Evolutionary conservation across 2,329 filamentous ascomycete genomes (phyloP).

Genomic region (Xylaria polymorpha): DNA sequence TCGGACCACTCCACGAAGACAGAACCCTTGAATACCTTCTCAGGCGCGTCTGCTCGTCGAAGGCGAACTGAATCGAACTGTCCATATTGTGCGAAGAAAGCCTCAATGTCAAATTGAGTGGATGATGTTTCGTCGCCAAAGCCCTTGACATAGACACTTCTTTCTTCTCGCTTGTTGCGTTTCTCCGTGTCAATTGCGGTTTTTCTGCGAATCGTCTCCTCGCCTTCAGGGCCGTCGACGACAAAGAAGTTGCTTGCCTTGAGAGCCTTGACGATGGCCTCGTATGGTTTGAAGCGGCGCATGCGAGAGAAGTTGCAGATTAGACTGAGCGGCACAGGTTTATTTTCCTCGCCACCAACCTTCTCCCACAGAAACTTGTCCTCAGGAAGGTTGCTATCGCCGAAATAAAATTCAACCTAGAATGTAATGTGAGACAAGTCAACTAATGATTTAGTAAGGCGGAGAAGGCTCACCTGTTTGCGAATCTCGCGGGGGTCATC

Average conservation of each 20-base stretch:
- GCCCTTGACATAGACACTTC: constrained; percentile 91
- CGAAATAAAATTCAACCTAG: constrained; percentile 64
- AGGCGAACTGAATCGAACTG: constrained; percentile 86
- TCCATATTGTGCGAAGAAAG: constrained; percentile 86
- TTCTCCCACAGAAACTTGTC: constrained; percentile 88
- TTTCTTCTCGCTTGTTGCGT: constrained; percentile 73
- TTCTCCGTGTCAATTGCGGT: constrained; percentile 71
- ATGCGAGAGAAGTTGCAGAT: constrained; percentile 94
- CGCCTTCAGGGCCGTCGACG: constrained; percentile 77
- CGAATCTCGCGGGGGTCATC: constrained; percentile 85
- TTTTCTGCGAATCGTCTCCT: constrained; percentile 82
- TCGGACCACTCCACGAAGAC: constrained; percentile 93
- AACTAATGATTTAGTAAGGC: background rate
- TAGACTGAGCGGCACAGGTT: constrained; percentile 79
- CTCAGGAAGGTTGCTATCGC: constrained; percentile 72
- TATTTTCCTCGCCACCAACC: constrained; percentile 83
- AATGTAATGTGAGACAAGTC: constrained; percentile 18
- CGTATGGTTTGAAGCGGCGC: constrained; percentile 91
- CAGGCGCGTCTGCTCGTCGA: constrained; percentile 70
- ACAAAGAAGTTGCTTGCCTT: constrained; percentile 80
- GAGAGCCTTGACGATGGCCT: constrained; percentile 83
- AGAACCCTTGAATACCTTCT: constrained; percentile 90
- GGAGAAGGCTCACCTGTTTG: constrained; percentile 72
- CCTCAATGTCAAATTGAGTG: constrained; percentile 94
- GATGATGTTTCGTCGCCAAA: constrained; percentile 86